A percentile compares a stretch with the other conserved stretches of the same genome.
Evolutionary conservation across 2,329 filamentous ascomycete species (phyloP).

Genomic region (Neonectria hederae): DNA sequence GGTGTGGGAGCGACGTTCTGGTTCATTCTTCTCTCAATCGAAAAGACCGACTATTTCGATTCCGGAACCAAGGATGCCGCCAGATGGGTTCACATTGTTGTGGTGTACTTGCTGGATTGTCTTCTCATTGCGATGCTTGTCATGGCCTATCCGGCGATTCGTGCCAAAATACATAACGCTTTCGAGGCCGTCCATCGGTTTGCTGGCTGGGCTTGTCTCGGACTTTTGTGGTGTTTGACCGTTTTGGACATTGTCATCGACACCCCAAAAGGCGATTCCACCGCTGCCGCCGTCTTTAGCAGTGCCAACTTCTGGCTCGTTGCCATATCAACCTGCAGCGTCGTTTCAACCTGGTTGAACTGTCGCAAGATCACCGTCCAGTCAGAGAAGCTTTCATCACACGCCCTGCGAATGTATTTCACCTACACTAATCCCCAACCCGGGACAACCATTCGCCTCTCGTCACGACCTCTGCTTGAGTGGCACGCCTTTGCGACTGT

Average conservation of each 20-base stretch:
- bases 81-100: slow-evolving; percentile 20
- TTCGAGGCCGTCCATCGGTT: slow-evolving; percentile 31
- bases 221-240: slow-evolving; percentile 25
- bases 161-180: slow-evolving; percentile 26
- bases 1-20: slow-evolving; percentile 30
- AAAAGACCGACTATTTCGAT: slow-evolving; percentile 23
- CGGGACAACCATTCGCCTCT: slow-evolving; percentile 60
- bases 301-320: slow-evolving; percentile 69
- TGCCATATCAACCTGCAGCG: slow-evolving; percentile 64
- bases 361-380: slow-evolving; percentile 71
- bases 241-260: slow-evolving; percentile 64
- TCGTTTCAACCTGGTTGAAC: slow-evolving; percentile 74
- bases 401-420: slow-evolving; percentile 76
- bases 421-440: slow-evolving; percentile 61
- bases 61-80: slow-evolving; percentile 1
- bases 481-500: slow-evolving; percentile 79
- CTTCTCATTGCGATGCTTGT: slow-evolving; percentile 26
- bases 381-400: slow-evolving; percentile 70
- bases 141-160: slow-evolving; percentile 29
- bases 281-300: slow-evolving; percentile 41
- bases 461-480: slow-evolving; percentile 68
- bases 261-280: slow-evolving; percentile 58
- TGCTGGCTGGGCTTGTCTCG: slow-evolving; percentile 31
- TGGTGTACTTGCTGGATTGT: slow-evolving; percentile 27
- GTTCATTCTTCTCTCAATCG: slow-evolving; percentile 33